Evolutionary conservation across 2,329 filamentous ascomycete genomes (phyloP).

Genomic region (Xylaria sp.): DNA sequence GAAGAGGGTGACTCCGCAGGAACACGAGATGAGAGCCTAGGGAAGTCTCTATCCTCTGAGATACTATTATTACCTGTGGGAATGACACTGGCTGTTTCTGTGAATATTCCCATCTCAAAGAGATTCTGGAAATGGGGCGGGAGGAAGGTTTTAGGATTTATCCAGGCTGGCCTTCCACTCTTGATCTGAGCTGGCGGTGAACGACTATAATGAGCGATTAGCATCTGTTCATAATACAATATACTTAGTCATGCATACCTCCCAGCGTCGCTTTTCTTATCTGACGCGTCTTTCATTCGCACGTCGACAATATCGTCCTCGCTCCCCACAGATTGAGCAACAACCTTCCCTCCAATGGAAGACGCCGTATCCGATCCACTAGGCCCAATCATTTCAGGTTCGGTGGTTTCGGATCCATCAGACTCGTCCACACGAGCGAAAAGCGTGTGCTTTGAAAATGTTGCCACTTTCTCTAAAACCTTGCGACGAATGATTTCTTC

Average conservation of each 20-base stretch:
- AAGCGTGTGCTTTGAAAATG: constrained; percentile 76
- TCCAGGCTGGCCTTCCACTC: constrained; percentile 62
- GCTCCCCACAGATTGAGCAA: constrained; percentile 82
- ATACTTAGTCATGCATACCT: constrained; percentile 43
- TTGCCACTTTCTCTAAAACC: constrained; percentile 77
- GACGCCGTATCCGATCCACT: constrained; percentile 68
- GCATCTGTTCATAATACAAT: constrained; percentile 21
- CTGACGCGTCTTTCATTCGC: constrained; percentile 75
- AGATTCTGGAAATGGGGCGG: constrained; percentile 72
- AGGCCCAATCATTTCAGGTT: constrained; percentile 76
- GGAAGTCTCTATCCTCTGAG: constrained; percentile 67
- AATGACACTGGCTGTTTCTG: constrained; percentile 66
- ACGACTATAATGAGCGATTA: constrained; percentile 50
- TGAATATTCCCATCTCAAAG: constrained; percentile 79
- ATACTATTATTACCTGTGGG: constrained; percentile 76
- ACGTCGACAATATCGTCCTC: constrained; percentile 94
- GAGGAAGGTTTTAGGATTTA: constrained; percentile 66
- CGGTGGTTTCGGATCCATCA: constrained; percentile 63
- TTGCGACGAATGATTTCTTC: constrained; percentile 82
- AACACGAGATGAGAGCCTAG: constrained; percentile 60
- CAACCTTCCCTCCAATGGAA: constrained; percentile 71
- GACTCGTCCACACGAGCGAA: constrained; percentile 63
- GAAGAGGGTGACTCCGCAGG: constrained; percentile 55
- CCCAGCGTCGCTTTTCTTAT: constrained; percentile 48
- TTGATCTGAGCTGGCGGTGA: constrained; percentile 55